phyloP scores from a whole-genome alignment of 192 early-diverging fungal genomes.

The Physocladia obscura region DNA sequence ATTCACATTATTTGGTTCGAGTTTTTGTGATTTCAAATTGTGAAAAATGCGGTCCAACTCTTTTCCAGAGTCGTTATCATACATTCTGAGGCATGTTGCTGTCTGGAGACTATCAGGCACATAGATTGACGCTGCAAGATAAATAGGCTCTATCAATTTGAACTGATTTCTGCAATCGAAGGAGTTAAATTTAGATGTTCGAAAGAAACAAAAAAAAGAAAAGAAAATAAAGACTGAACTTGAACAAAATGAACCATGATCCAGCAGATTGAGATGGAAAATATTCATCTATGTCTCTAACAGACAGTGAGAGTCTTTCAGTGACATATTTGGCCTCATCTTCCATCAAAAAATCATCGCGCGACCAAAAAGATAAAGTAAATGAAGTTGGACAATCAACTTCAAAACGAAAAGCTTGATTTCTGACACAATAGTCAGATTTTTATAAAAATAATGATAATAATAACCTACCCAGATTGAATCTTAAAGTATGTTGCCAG shows the following conservation, averaged over 20 bases:
- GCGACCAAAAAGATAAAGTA: conserved; percentile 44
- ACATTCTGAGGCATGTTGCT: conserved; percentile 37
- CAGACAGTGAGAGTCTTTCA: conserved; percentile 40
- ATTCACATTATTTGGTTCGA: conserved; percentile 47
- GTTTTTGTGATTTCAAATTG: conserved; percentile 35
- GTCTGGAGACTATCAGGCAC: conserved; percentile 43
- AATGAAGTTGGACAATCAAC: conserved; percentile 48
- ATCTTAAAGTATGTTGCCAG: conserved; percentile 35
- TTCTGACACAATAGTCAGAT: conserved; percentile 27
- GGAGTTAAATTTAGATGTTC: not conserved
- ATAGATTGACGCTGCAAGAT: conserved; percentile 40
- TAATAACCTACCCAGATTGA: conserved; percentile 30
- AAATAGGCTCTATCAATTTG: conserved; percentile 41
- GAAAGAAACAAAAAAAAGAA: not conserved
- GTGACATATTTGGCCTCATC: conserved; percentile 53
- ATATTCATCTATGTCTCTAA: conserved; percentile 53
- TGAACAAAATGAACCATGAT: conserved; percentile 53
- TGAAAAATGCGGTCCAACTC: conserved; percentile 44
- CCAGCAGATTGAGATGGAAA: conserved; percentile 44
- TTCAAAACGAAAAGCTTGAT: conserved; percentile 40
- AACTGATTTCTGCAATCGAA: conserved; percentile 32
- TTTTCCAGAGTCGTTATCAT: conserved; percentile 51
- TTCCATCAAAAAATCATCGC: conserved; percentile 50
- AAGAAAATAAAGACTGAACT: conserved; percentile 35
- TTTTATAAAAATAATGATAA: conserved; percentile 2